Conservation (phyloP, 768 basidiomycete genomes). For the Lactarius evosmus region DNA sequence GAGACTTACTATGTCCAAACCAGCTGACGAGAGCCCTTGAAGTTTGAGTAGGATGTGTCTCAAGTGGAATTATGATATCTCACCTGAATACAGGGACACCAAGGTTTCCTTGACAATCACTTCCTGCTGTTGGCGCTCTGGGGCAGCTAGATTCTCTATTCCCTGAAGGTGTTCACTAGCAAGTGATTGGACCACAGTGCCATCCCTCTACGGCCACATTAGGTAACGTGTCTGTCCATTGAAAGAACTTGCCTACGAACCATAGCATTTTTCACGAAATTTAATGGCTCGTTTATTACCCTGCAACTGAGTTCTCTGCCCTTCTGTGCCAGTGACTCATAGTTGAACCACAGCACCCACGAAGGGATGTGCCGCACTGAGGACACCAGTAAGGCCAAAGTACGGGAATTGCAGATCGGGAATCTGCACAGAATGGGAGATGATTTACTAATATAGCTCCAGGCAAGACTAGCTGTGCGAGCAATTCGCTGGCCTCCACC, state of each 20-base stretch:
- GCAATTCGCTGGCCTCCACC: background rate
- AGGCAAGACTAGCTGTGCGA: background rate
- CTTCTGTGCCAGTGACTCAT: background rate
- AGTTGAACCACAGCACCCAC: slow-evolving; percentile 16
- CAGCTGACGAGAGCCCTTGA: slow-evolving; percentile 10
- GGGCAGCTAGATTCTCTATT: background rate
- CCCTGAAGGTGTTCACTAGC: slow-evolving; percentile 5
- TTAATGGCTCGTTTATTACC: slow-evolving; percentile 1
- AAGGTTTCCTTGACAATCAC: background rate
- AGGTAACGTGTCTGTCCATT: background rate
- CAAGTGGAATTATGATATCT: too few species aligned
- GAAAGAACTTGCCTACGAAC: background rate
- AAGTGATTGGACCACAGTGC: background rate
- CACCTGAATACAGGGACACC: too few species aligned
- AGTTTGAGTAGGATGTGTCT: too few species aligned
- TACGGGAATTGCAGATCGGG: too few species aligned
- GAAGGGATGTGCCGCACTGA: slow-evolving; percentile 18
- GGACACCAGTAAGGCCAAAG: too few species aligned
- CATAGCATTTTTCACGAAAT: slow-evolving; percentile 13
- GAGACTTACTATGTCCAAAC: slow-evolving; percentile 29
- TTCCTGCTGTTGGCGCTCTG: background rate
- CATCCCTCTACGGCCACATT: background rate
- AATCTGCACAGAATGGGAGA: slow-evolving; percentile 16
- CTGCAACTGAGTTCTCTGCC: background rate
- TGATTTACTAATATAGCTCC: slow-evolving; percentile 10